Evolutionary conservation across 305 asterid species (phyloP).

Genomic region (Lippia alba): DNA sequence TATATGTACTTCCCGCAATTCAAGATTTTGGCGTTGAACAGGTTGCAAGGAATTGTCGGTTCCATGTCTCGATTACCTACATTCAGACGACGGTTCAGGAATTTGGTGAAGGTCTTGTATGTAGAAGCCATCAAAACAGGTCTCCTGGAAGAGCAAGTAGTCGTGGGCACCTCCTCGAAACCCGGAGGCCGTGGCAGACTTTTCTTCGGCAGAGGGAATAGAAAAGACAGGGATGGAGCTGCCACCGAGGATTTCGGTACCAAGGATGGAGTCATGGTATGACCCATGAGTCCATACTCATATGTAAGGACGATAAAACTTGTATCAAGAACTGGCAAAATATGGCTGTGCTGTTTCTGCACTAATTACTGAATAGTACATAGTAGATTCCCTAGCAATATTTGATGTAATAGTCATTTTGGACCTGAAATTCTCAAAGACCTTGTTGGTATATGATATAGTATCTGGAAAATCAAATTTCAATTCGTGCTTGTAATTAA

Average conservation of each 20-base stretch:
- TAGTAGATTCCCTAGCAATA: too few relatives aligned
- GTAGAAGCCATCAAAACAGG: conserved; percentile 60
- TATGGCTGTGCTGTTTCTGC: background rate
- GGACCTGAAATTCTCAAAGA: too few relatives aligned
- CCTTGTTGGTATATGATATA: too few relatives aligned
- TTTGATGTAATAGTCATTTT: too few relatives aligned
- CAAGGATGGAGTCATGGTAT: conserved; percentile 40
- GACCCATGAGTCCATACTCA: background rate
- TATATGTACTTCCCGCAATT: too few relatives aligned
- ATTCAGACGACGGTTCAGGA: conserved; percentile 78
- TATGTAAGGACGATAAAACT: background rate
- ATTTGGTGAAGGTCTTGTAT: conserved; percentile 64
- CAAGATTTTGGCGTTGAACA: conserved; percentile 25
- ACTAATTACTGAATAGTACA: background rate
- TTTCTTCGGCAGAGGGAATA: conserved; percentile 37
- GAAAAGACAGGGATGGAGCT: conserved; percentile 38
- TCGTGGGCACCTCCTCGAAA: conserved; percentile 31
- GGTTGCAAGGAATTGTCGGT: conserved; percentile 82
- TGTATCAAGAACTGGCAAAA: too few relatives aligned
- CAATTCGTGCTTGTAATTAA: too few relatives aligned
- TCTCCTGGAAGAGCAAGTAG: conserved; percentile 39
- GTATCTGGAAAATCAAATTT: too few relatives aligned
- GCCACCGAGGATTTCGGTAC: conserved; percentile 23
- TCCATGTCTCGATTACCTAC: conserved; percentile 79
- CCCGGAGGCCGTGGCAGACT: conserved; percentile 39